Evolutionary conservation across 768 basidiomycete species (phyloP).

Genomic region (Lyophyllum atratum): DNA sequence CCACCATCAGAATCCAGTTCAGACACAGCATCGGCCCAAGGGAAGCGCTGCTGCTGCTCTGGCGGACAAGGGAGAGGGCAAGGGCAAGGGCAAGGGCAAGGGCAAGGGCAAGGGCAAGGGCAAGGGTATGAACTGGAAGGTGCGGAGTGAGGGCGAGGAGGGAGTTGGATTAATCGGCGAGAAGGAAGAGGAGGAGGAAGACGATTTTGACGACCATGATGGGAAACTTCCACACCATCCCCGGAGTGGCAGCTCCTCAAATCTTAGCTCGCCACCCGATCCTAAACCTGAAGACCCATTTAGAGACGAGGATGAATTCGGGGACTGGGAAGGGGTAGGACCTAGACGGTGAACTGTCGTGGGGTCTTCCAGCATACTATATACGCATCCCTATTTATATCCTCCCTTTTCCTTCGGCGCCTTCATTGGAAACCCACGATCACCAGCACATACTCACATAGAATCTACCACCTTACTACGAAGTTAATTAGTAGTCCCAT

Average conservation of each 20-base stretch:
- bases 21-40: slow-evolving; percentile 23
- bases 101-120: not conserved
- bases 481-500: not conserved
- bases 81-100: slow-evolving; percentile 8
- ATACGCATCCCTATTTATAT: not conserved
- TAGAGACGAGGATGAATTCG: slow-evolving; percentile 17
- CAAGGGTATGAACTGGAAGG: slow-evolving; percentile 1
- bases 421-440: not conserved
- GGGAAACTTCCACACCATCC: not conserved
- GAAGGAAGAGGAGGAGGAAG: slow-evolving; percentile 27
- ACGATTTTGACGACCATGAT: slow-evolving; percentile 11
- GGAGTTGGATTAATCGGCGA: not conserved
- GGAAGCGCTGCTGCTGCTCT: slow-evolving; percentile 11
- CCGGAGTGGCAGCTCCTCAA: slow-evolving; percentile 4
- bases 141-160: slow-evolving; percentile 7
- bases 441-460: not conserved
- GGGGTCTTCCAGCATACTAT: not conserved
- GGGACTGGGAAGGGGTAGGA: slow-evolving; percentile 16
- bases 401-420: not conserved
- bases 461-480: not conserved
- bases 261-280: not conserved
- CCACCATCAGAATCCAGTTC: slow-evolving; percentile 42
- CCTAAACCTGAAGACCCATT: not conserved
- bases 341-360: slow-evolving; percentile 7
- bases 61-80: not conserved